Percentiles rank a stretch among this genome's conserved stretches.
Conservation (phyloP, 2,329 filamentous ascomycete species). For the Colletotrichum cuscutae region DNA sequence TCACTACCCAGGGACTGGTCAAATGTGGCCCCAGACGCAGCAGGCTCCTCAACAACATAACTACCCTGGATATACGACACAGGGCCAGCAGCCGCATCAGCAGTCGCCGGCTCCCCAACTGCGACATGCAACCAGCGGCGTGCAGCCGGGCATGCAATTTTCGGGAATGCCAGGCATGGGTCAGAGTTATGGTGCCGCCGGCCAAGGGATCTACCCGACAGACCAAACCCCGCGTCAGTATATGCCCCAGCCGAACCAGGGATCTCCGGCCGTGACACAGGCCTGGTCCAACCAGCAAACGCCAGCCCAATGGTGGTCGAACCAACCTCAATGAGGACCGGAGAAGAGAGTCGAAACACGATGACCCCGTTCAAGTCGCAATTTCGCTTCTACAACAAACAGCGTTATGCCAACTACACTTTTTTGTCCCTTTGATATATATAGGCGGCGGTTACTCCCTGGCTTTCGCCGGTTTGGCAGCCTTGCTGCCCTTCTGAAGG, state of each 20-base stretch:
- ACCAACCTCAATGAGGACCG: constrained; percentile 52
- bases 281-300: constrained; percentile 71
- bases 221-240: constrained; percentile 74
- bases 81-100: constrained; percentile 62
- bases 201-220: constrained; percentile 68
- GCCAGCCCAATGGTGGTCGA: constrained; percentile 66
- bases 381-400: constrained; percentile 2
- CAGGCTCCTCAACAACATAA: constrained; percentile 66
- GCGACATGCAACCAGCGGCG: constrained; percentile 65
- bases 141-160: constrained; percentile 70
- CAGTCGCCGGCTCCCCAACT: constrained; percentile 70
- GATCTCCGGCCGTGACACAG: constrained; percentile 61
- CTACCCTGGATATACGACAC: constrained; percentile 64
- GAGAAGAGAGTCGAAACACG: not conserved
- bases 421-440: constrained; percentile 29
- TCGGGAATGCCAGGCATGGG: constrained; percentile 70
- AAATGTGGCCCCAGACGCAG: constrained; percentile 75
- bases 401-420: constrained; percentile 23
- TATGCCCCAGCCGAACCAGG: constrained; percentile 71
- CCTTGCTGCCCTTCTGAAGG: constrained; percentile 39
- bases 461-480: constrained; percentile 31
- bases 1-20: constrained; percentile 69
- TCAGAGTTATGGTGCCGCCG: constrained; percentile 64
- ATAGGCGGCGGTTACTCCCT: constrained; percentile 30
- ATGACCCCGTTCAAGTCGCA: not conserved